Evolutionary conservation across 768 basidiomycete genomes (phyloP).

Genomic region (Galerina sulciceps): DNA sequence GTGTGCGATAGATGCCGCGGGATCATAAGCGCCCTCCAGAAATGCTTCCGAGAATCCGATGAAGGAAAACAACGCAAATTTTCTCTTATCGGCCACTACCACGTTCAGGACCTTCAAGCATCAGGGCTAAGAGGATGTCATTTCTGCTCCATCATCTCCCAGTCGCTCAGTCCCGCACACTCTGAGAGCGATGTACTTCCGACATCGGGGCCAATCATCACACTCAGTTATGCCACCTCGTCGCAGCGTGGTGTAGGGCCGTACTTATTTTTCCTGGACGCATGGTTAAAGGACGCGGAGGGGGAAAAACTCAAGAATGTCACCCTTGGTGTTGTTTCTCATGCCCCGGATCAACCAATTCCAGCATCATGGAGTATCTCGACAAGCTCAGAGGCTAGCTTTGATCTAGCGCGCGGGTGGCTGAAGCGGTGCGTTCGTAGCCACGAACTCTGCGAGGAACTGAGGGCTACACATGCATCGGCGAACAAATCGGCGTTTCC

Average conservation of each 20-base stretch:
- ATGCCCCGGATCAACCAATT: neutral
- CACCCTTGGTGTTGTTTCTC: neutral
- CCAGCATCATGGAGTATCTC: constrained; percentile 10
- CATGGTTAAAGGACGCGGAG: neutral
- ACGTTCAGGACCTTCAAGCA: neutral
- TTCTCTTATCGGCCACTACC: neutral
- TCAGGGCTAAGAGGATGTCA: constrained; percentile 11
- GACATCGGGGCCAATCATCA: neutral
- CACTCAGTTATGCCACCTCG: neutral
- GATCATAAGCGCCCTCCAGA: neutral
- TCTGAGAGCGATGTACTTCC: constrained; percentile 3
- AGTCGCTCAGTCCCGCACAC: constrained; percentile 7
- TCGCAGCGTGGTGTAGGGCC: neutral
- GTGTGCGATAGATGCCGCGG: constrained; percentile 7
- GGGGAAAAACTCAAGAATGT: constrained; percentile 1
- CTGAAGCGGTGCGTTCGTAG: neutral
- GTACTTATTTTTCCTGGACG: neutral
- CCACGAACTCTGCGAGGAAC: constrained; percentile 11
- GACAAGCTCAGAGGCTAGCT: constrained; percentile 9
- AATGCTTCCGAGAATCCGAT: neutral
- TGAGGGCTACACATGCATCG: constrained; percentile 3
- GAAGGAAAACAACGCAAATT: neutral
- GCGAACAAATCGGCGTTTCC: neutral
- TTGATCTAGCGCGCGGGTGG: constrained; percentile 6
- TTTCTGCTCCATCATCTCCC: constrained; percentile 13